A percentile compares a stretch with the other conserved stretches of the same genome.
Evolutionary conservation across 2,329 filamentous ascomycete species (phyloP).

Genomic region (Xylariales sp.): DNA sequence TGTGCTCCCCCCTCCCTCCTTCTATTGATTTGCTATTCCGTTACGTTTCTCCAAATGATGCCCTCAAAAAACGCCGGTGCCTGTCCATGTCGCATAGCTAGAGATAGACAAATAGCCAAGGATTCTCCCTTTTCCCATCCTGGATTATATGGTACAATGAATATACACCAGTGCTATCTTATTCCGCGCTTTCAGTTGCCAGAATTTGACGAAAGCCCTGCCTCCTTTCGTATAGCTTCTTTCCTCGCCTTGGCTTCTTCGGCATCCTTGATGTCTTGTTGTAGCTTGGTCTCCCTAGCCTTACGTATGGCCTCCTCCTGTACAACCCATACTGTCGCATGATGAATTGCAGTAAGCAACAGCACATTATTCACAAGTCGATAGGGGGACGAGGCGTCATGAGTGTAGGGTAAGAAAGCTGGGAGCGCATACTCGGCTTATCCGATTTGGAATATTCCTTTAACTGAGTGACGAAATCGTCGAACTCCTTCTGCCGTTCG

Average conservation of each 20-base stretch:
- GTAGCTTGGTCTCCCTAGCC: conserved; percentile 26
- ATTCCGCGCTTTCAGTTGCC: not conserved
- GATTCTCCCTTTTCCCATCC: too few relatives aligned
- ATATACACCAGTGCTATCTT: not conserved
- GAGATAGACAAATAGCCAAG: too few relatives aligned
- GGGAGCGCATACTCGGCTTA: conserved; percentile 69
- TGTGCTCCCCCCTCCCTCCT: too few relatives aligned
- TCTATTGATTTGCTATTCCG: too few relatives aligned
- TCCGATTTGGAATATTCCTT: conserved; percentile 89
- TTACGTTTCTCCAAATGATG: too few relatives aligned
- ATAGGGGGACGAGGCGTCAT: too few relatives aligned
- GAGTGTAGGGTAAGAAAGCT: not conserved
- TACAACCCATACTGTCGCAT: conserved; percentile 37
- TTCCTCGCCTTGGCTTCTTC: conserved; percentile 34
- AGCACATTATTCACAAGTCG: too few relatives aligned
- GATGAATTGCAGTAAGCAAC: too few relatives aligned
- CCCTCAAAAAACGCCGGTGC: too few relatives aligned
- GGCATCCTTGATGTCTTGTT: conserved; percentile 26
- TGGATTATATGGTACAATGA: not conserved
- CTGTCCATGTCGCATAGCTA: too few relatives aligned
- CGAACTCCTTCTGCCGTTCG: conserved; percentile 78
- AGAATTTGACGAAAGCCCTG: conserved; percentile 14
- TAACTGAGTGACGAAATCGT: conserved; percentile 77
- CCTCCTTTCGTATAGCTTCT: conserved; percentile 35
- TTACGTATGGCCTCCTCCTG: conserved; percentile 34